A percentile compares a stretch with the other conserved stretches of the same genome.
Conservation (phyloP, 1,139 yeast species). For the Candida smagusa region DNA sequence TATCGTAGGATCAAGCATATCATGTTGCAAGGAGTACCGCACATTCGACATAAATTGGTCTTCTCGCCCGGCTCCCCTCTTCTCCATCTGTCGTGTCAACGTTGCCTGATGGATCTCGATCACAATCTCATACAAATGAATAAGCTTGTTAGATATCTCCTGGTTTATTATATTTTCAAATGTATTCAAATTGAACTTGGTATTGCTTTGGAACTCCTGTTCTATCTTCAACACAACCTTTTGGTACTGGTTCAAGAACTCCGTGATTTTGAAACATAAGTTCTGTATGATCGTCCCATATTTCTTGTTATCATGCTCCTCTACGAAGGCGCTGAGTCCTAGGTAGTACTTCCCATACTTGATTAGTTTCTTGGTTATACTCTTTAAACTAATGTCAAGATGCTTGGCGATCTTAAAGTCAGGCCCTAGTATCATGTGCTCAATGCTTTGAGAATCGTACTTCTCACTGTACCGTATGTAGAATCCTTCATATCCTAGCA, state of each 20-base stretch:
- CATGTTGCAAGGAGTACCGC: conserved; percentile 33
- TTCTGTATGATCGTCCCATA: conserved; percentile 78
- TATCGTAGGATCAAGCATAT: conserved; percentile 36
- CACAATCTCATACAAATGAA: conserved; percentile 58
- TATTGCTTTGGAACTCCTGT: conserved; percentile 44
- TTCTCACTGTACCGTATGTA: conserved; percentile 67
- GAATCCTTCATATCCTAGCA: conserved; percentile 77
- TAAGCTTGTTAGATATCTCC: conserved; percentile 32
- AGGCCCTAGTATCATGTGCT: conserved; percentile 57
- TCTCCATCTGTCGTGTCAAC: conserved; percentile 16
- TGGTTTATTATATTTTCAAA: conserved; percentile 32
- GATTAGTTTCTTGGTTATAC: conserved; percentile 61
- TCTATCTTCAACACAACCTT: conserved; percentile 52
- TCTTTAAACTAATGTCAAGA: conserved; percentile 72
- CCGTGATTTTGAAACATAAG: conserved; percentile 58
- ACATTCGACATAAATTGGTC: conserved; percentile 10
- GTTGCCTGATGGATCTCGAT: conserved; percentile 43
- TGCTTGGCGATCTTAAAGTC: conserved; percentile 71
- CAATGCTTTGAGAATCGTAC: conserved; percentile 44
- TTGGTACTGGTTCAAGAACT: conserved; percentile 48
- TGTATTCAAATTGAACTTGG: conserved; percentile 31
- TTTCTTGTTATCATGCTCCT: conserved; percentile 48
- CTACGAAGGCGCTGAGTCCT: conserved; percentile 53
- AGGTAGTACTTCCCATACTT: conserved; percentile 62
- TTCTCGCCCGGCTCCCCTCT: conserved; percentile 8